A percentile compares a stretch with the other conserved stretches of the same genome.
phyloP scores from a whole-genome alignment of 2,329 filamentous ascomycete species.

The Alternaria alternata region DNA sequence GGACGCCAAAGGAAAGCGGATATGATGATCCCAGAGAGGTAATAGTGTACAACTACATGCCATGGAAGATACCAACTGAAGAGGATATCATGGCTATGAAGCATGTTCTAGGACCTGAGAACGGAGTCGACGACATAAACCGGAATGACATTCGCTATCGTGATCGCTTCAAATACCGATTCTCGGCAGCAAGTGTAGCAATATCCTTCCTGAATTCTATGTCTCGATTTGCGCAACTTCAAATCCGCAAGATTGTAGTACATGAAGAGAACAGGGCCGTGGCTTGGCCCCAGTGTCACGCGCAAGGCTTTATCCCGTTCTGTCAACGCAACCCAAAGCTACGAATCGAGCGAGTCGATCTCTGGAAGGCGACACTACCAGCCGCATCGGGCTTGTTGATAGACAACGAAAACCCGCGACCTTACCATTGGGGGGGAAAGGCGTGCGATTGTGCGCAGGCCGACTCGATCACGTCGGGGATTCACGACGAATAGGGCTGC shows the following conservation, averaged over 20 bases:
- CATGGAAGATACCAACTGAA: neutral
- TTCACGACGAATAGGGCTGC: neutral
- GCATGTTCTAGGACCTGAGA: neutral
- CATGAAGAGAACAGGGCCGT: neutral
- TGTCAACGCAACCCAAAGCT: constrained; percentile 11
- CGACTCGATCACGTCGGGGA: neutral
- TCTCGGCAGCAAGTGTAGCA: neutral
- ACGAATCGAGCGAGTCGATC: constrained; percentile 5
- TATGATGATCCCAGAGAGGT: neutral
- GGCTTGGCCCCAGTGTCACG: constrained; percentile 8
- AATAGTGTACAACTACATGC: neutral
- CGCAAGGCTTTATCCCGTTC: constrained; percentile 14
- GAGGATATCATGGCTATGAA: neutral
- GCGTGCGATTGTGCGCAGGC: too few species aligned
- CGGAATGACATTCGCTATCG: neutral
- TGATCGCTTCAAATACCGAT: neutral
- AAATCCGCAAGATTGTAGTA: neutral
- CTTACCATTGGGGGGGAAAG: too few species aligned
- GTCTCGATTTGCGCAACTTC: neutral
- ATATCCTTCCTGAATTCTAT: neutral
- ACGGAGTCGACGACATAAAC: neutral
- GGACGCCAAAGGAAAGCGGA: neutral
- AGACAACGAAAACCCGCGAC: neutral
- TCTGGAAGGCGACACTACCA: constrained; percentile 1
- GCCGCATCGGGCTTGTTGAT: neutral